phyloP scores from a whole-genome alignment of 768 basidiomycete genomes.

The Tricholoma matsutake region DNA sequence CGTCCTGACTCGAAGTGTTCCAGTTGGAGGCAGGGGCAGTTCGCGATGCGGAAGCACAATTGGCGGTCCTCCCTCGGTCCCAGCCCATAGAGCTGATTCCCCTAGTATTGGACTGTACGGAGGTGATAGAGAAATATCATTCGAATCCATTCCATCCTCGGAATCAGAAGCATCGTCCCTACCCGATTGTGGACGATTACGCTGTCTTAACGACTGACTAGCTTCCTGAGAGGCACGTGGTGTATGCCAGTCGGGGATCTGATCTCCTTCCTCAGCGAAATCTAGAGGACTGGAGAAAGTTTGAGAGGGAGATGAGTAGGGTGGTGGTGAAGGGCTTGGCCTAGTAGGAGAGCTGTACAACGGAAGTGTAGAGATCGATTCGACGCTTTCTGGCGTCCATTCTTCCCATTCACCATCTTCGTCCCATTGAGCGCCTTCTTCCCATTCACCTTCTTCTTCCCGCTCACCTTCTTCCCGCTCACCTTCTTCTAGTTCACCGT shows the following conservation, averaged over 20 bases:
- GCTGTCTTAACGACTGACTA: background rate
- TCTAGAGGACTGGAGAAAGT: background rate
- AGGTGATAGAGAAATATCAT: background rate
- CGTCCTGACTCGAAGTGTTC: background rate
- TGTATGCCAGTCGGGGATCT: too few relatives aligned
- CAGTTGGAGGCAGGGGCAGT: background rate
- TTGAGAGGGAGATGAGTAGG: background rate
- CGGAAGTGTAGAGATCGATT: background rate
- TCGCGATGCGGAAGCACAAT: background rate
- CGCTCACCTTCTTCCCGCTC: background rate
- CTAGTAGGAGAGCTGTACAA: background rate
- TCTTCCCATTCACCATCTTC: conserved; percentile 1
- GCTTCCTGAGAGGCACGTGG: background rate
- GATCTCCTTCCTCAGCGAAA: background rate
- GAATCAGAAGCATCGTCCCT: background rate
- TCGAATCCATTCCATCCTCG: background rate
- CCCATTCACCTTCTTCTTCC: background rate
- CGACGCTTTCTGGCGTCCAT: background rate
- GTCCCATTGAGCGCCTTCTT: background rate
- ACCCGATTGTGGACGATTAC: background rate
- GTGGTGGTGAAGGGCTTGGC: background rate
- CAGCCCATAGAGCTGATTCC: background rate
- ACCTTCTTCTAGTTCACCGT: background rate
- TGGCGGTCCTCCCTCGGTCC: background rate
- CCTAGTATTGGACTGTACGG: background rate